Evolutionary conservation across 768 basidiomycete species (phyloP).

Genomic region (Floccularia luteovirens): DNA sequence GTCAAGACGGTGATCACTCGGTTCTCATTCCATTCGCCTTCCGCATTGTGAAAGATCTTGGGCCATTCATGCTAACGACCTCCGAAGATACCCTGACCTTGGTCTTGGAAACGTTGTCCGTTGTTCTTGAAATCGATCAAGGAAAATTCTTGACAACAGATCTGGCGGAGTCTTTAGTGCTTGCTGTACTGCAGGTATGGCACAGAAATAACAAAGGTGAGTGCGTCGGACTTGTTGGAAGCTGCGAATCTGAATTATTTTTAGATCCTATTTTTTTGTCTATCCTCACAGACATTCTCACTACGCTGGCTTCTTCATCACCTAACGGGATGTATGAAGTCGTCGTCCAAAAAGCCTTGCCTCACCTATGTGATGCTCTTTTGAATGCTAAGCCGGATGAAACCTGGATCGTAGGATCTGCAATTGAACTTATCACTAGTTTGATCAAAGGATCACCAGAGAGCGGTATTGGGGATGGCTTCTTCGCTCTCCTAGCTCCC

Average conservation of each 20-base stretch:
- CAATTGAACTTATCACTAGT: slow-evolving; percentile 74
- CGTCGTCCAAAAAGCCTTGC: slow-evolving; percentile 68
- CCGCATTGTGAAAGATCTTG: slow-evolving; percentile 72
- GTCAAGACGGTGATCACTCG: slow-evolving; percentile 52
- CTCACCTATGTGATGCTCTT: slow-evolving; percentile 63
- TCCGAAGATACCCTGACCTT: slow-evolving; percentile 87
- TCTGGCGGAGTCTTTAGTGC: slow-evolving; percentile 57
- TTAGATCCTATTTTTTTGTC: slow-evolving; percentile 84
- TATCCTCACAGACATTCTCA: slow-evolving; percentile 75
- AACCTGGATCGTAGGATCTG: slow-evolving; percentile 71
- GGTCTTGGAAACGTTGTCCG: slow-evolving; percentile 79
- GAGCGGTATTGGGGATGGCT: slow-evolving; percentile 67
- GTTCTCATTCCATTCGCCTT: slow-evolving; percentile 58
- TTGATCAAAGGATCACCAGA: slow-evolving; percentile 61
- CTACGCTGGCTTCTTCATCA: slow-evolving; percentile 56
- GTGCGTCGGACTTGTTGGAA: background rate
- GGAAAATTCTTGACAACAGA: slow-evolving; percentile 67
- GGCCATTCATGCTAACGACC: slow-evolving; percentile 73
- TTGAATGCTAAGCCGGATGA: slow-evolving; percentile 49
- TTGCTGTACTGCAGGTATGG: slow-evolving; percentile 76
- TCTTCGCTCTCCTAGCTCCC: slow-evolving; percentile 71
- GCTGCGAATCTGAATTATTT: slow-evolving; percentile 2
- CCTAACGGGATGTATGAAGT: slow-evolving; percentile 58
- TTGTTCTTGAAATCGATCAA: slow-evolving; percentile 67
- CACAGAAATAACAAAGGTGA: slow-evolving; percentile 79